Evolutionary conservation across 805 yeast species (phyloP).

Genomic region (Danielia reshetovae): DNA sequence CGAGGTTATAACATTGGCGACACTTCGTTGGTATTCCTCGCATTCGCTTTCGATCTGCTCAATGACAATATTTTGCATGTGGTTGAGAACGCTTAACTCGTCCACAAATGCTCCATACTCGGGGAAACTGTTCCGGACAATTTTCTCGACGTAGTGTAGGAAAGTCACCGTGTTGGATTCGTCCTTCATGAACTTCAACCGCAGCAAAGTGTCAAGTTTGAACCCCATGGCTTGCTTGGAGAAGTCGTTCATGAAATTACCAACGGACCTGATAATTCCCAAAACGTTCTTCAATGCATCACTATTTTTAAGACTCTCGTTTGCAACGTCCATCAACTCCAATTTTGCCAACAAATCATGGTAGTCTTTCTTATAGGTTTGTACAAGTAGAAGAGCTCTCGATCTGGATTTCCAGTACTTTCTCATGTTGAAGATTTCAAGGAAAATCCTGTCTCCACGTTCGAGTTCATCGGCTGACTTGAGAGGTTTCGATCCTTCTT

Average conservation of each 20-base stretch:
- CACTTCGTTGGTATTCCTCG: constrained; percentile 51
- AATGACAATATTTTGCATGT: constrained; percentile 69
- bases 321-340: constrained; percentile 67
- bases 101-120: constrained; percentile 70
- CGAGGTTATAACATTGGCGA: constrained; percentile 70
- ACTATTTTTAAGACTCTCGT: constrained; percentile 60
- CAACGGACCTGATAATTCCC: constrained; percentile 83
- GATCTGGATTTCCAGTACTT: constrained; percentile 71
- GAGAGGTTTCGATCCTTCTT: constrained; percentile 8
- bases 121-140: constrained; percentile 81
- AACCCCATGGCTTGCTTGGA: constrained; percentile 92
- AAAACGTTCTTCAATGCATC: constrained; percentile 66
- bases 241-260: constrained; percentile 95
- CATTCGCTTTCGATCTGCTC: constrained; percentile 81
- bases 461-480: constrained; percentile 41
- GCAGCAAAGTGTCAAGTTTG: constrained; percentile 81
- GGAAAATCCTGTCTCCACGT: constrained; percentile 65
- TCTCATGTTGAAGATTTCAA: constrained; percentile 65
- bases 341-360: constrained; percentile 56
- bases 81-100: constrained; percentile 57
- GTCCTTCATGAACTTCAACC: constrained; percentile 88
- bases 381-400: constrained; percentile 52
- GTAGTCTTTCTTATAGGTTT: constrained; percentile 62
- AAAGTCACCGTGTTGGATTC: constrained; percentile 83
- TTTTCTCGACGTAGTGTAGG: constrained; percentile 85